These are phyloP conservation scores for Leccinum olivaceoglutinosum DNA, from an alignment of 1,284 basidiomycete genomes.

Conservation along the genomic window DNA sequence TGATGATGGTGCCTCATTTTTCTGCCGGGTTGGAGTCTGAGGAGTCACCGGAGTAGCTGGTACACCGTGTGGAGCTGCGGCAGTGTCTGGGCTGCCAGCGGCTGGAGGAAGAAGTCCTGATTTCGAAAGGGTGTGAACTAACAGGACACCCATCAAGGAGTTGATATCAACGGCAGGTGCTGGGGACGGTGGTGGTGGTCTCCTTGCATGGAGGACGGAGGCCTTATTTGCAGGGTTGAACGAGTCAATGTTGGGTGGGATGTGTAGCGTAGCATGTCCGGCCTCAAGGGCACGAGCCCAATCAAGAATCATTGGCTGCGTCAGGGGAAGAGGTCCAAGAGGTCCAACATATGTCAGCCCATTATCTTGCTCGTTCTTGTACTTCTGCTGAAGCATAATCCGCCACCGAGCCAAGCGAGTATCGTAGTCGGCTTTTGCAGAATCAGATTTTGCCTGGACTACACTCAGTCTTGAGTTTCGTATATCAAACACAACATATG, in stretches of 20 bases:
- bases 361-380: background rate
- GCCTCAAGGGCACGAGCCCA: background rate
- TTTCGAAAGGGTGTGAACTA: background rate
- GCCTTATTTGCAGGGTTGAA: conserved; percentile 4
- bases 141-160: background rate
- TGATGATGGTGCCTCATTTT: too few species aligned
- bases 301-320: background rate
- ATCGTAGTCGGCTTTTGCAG: background rate
- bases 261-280: background rate
- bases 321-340: background rate
- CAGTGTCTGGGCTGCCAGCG: background rate
- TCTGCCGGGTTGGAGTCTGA: too few species aligned
- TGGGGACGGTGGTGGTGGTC: background rate
- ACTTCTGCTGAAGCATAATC: background rate
- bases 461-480: background rate
- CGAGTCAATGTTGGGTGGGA: background rate
- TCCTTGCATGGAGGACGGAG: background rate
- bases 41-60: too few species aligned
- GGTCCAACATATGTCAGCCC: background rate
- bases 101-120: background rate
- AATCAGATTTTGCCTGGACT: background rate
- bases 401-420: background rate
- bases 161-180: background rate
- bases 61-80: background rate
- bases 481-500: background rate